Evolutionary conservation across 2,329 filamentous ascomycete species (phyloP).

Genomic region (Calcarisporium arbuscula): DNA sequence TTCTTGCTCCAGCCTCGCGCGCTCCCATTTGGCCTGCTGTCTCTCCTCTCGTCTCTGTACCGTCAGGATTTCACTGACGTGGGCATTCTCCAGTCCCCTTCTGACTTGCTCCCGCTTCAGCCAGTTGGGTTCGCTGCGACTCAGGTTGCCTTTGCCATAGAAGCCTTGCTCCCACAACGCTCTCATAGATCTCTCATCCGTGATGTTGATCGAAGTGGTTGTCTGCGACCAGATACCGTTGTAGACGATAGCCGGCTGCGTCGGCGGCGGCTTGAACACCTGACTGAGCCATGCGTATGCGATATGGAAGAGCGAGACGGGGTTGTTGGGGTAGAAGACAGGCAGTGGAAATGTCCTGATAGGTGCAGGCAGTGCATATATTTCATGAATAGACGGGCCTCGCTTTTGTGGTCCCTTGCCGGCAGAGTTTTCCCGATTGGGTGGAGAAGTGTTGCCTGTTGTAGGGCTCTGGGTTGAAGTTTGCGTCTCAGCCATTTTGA

Average conservation of each 20-base stretch:
- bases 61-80: conserved; percentile 80
- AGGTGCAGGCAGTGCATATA: conserved; percentile 77
- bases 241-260: conserved; percentile 59
- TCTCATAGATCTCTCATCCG: conserved; percentile 65
- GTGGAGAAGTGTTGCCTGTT: conserved; percentile 9
- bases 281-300: conserved; percentile 72
- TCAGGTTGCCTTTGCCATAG: conserved; percentile 89
- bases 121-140: conserved; percentile 94
- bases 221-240: conserved; percentile 73
- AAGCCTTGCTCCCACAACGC: conserved; percentile 96
- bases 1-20: conserved; percentile 81
- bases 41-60: conserved; percentile 71
- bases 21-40: conserved; percentile 79
- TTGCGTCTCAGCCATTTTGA: conserved; percentile 37
- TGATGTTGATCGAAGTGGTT: conserved; percentile 79
- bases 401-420: conserved; percentile 20
- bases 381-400: conserved; percentile 52
- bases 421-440: conserved; percentile 15
- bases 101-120: conserved; percentile 73
- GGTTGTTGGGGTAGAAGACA: conserved; percentile 85
- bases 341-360: conserved; percentile 79
- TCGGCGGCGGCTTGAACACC: conserved; percentile 58
- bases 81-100: conserved; percentile 53
- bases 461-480: conserved; percentile 13
- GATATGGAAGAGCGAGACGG: conserved; percentile 78